A percentile compares a stretch with the other conserved stretches of the same genome.
phyloP scores from a whole-genome alignment of 768 basidiomycete species.

The Auricularia sp. region DNA sequence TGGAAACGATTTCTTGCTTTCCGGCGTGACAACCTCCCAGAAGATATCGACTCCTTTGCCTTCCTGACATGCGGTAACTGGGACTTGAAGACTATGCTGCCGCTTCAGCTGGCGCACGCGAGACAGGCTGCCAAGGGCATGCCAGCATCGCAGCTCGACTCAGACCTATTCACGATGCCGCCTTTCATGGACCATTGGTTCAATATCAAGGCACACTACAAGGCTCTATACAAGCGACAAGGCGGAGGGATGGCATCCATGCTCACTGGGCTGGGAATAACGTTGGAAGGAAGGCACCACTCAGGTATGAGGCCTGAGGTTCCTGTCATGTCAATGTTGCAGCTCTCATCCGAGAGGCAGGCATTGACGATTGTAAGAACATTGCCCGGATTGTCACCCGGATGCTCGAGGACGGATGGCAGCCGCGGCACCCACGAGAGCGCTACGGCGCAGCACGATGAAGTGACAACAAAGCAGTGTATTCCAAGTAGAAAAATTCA shows the following conservation, averaged over 20 bases:
- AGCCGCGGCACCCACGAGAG: not conserved
- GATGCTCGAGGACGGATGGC: constrained; percentile 9
- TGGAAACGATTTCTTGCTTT: constrained; percentile 6
- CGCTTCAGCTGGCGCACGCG: constrained; percentile 4
- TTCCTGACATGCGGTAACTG: constrained; percentile 11
- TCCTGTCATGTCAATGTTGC: not conserved
- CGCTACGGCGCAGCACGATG: not conserved
- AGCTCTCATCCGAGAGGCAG: constrained; percentile 1
- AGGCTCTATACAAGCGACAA: not conserved
- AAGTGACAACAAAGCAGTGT: not conserved
- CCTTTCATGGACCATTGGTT: not conserved
- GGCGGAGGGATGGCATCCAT: not conserved
- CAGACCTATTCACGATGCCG: not conserved
- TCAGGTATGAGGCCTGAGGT: not conserved
- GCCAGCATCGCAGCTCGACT: constrained; percentile 4
- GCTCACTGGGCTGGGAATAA: not conserved
- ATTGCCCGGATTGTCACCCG: constrained; percentile 7
- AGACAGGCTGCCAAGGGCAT: not conserved
- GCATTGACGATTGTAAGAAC: constrained; percentile 11
- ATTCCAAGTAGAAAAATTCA: not conserved
- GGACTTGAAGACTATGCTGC: constrained; percentile 8
- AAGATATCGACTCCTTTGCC: constrained; percentile 3
- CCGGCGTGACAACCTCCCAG: not conserved
- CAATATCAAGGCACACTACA: not conserved
- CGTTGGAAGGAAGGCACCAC: not conserved